These are phyloP conservation scores for Lactarius tabidus DNA, from an alignment of 768 basidiomycete species.

Conservation along the genomic window DNA sequence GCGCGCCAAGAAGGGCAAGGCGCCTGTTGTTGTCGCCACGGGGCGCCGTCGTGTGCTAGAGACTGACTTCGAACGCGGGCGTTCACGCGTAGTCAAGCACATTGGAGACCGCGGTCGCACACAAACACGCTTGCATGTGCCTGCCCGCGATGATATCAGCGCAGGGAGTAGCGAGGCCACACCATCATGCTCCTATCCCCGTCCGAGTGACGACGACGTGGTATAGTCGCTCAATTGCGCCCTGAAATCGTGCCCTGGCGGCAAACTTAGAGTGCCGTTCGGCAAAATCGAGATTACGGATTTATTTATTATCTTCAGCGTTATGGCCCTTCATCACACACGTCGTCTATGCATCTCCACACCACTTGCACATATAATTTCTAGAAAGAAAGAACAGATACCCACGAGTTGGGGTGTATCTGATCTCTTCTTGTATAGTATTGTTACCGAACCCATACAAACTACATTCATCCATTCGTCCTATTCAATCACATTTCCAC, in stretches of 20 bases:
- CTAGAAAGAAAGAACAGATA: background rate
- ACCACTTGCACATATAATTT: background rate
- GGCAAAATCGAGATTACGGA: background rate
- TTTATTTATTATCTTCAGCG: background rate
- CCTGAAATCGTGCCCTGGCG: background rate
- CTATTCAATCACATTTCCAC: background rate
- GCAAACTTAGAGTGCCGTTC: background rate
- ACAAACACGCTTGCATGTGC: background rate
- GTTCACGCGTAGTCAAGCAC: constrained; percentile 23
- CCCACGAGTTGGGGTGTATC: background rate
- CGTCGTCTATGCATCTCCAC: background rate
- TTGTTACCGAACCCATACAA: background rate
- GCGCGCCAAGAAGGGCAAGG: constrained; percentile 21
- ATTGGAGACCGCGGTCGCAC: constrained; percentile 23
- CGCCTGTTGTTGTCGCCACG: background rate
- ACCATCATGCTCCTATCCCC: background rate
- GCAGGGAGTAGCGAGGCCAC: background rate
- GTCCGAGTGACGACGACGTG: background rate
- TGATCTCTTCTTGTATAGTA: background rate
- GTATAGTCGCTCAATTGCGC: background rate
- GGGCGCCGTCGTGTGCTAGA: background rate
- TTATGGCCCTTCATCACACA: background rate
- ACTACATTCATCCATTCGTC: background rate
- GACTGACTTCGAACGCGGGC: constrained; percentile 24
- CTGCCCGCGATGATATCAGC: background rate